phyloP scores from a whole-genome alignment of 2,329 filamentous ascomycete species.

The Venturia asperata region DNA sequence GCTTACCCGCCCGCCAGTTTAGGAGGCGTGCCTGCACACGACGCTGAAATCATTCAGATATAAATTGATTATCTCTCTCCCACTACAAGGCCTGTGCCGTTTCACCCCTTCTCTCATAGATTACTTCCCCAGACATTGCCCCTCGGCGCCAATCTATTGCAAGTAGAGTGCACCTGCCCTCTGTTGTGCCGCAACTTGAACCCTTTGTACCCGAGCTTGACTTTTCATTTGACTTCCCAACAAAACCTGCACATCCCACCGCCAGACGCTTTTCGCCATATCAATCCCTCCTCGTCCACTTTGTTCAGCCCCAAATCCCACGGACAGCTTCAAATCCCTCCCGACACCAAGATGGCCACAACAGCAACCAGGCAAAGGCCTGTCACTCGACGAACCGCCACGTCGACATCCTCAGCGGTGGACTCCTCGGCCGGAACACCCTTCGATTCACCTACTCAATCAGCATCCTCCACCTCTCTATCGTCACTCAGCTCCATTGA shows the following conservation, averaged over 20 bases:
- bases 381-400: slow-evolving; percentile 38
- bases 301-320: not conserved
- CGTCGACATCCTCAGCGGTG: slow-evolving; percentile 45
- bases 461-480: slow-evolving; percentile 80
- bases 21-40: not conserved
- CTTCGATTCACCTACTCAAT: slow-evolving; percentile 52
- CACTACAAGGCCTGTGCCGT: not conserved
- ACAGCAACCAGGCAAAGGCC: slow-evolving; percentile 21
- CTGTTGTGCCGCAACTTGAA: not conserved
- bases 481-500: slow-evolving; percentile 74
- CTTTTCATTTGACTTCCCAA: slow-evolving; percentile 7
- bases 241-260: not conserved
- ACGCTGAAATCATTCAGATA: not conserved
- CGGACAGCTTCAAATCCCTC: not conserved
- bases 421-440: slow-evolving; percentile 51
- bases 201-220: not conserved
- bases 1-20: not conserved
- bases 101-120: not conserved
- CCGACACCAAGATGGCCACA: not conserved
- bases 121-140: slow-evolving; percentile 4
- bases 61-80: not conserved
- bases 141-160: not conserved
- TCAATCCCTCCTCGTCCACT: not conserved
- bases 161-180: not conserved
- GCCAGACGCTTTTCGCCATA: not conserved